These are phyloP conservation scores for Calamus simplicifolius DNA, from an alignment of 176 grass and related monocot genomes.

Conservation along the genomic window DNA sequence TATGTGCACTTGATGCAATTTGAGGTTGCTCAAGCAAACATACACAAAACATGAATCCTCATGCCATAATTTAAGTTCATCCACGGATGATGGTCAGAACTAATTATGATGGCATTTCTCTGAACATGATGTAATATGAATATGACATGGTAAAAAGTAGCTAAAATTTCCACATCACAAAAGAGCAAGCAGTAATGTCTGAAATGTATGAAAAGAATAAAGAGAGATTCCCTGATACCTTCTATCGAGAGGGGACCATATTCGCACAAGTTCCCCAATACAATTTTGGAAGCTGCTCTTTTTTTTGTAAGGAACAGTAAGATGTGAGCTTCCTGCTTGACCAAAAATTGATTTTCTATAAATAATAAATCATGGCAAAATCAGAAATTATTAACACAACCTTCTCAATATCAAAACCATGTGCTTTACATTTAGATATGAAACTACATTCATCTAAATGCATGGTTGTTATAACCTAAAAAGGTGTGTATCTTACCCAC, in stretches of 20 bases:
- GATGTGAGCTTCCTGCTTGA: conserved; percentile 4
- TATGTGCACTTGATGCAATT: too few species aligned
- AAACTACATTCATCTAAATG: background rate
- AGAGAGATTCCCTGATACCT: conserved; percentile 8
- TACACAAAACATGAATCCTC: too few species aligned
- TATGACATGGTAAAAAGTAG: too few species aligned
- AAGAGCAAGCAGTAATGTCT: background rate
- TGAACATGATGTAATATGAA: too few species aligned
- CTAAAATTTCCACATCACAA: too few species aligned
- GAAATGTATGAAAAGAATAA: background rate
- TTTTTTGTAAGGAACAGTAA: conserved; percentile 13
- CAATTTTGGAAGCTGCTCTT: conserved; percentile 12
- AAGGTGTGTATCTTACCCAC: conserved; percentile 1
- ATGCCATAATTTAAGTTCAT: too few species aligned
- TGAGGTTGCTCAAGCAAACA: too few species aligned
- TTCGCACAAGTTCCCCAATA: conserved; percentile 15
- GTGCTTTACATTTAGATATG: background rate
- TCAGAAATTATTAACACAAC: background rate
- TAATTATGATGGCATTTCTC: too few species aligned
- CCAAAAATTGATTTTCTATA: background rate
- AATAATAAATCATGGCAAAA: background rate
- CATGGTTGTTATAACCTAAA: too few species aligned
- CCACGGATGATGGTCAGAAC: too few species aligned
- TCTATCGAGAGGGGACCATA: conserved; percentile 14
- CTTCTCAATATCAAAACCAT: background rate